A percentile compares a stretch with the other conserved stretches of the same genome.
These are phyloP conservation scores for Ceratocystis colombiana DNA, from an alignment of 2,329 filamentous ascomycete genomes.

Conservation along the genomic window DNA sequence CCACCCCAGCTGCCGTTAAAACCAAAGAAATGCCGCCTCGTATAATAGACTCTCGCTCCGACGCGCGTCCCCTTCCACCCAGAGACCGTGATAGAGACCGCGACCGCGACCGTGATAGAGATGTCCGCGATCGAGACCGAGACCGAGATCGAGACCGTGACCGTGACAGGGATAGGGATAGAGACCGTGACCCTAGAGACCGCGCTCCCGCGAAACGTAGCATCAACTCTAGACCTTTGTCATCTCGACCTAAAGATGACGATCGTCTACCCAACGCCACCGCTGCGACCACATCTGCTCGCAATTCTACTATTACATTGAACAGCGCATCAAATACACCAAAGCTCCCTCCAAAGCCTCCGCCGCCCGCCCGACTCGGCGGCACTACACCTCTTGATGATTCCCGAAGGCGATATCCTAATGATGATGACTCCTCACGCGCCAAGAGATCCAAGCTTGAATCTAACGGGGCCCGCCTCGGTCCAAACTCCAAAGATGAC, in stretches of 20 bases:
- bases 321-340: constrained; percentile 2
- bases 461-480: not conserved
- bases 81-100: constrained; percentile 20
- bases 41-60: constrained; percentile 3
- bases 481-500: constrained; percentile 14
- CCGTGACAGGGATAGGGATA: constrained; percentile 16
- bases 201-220: constrained; percentile 7
- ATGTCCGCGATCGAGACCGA: not conserved
- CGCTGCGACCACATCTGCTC: not conserved
- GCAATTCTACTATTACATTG: not conserved
- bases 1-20: not conserved
- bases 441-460: constrained; percentile 10
- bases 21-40: constrained; percentile 11
- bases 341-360: constrained; percentile 20
- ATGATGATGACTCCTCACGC: constrained; percentile 14
- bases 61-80: not conserved
- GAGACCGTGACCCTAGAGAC: constrained; percentile 19
- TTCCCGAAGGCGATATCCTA: constrained; percentile 6
- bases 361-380: constrained; percentile 4
- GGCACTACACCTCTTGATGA: constrained; percentile 7
- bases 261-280: not conserved
- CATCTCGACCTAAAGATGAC: constrained; percentile 15
- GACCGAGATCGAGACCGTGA: constrained; percentile 17
- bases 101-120: constrained; percentile 11
- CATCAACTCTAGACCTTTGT: constrained; percentile 11